Base-by-base conservation (phyloP, 2,329 filamentous ascomycete genomes). In the Fusarium agapanthi region DNA sequence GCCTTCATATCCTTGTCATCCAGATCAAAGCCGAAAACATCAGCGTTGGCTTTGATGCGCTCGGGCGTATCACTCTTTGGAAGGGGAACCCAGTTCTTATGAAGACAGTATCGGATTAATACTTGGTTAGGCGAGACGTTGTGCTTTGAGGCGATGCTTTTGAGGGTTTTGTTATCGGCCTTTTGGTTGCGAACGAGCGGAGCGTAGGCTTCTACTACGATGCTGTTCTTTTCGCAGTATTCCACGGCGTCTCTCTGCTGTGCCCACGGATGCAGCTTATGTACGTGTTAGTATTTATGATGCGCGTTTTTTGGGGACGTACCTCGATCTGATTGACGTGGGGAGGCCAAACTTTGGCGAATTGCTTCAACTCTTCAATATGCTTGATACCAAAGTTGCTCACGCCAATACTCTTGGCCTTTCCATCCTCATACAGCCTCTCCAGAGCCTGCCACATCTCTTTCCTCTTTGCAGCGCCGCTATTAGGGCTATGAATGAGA, bases 191-290 rank as follows among this genome's bases (percentile, higher is more conserved):
- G 74, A 12, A 79, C 80, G 4, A 83, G 70, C 4, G 81, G 81
- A 18, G 79, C 79, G 32, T 82, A 82, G 6, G 81, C 81, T 71
- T 83, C 75, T 8, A 83, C 61, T 6, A 77, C 40, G 84, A 95
- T 95, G 78, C 91, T 91, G 80, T 95, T 86, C 84, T 93, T 91
- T 86, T 94, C 92, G 88, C 93, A 95, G 67, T 81, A 83, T 14
- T 73, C 72, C 1, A 80, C 79, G 24, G 80, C 77, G 5, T 80
- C 75, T 18, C 73, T 70, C 60, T 83, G 81, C 77, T 93, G 91
- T 65, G 85, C 86, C 90, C 90, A 93, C 0, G 91, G 91, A 76
- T 93, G 91, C 7, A 93, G 84, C 90, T 92, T 55, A 2, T 14
- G 51, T 87, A 88, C n/a, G 88, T 85, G 53, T 86, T 86, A 73